phyloP scores from a whole-genome alignment of 352 stramenopile genomes.

The Phytophthora pini region DNA sequence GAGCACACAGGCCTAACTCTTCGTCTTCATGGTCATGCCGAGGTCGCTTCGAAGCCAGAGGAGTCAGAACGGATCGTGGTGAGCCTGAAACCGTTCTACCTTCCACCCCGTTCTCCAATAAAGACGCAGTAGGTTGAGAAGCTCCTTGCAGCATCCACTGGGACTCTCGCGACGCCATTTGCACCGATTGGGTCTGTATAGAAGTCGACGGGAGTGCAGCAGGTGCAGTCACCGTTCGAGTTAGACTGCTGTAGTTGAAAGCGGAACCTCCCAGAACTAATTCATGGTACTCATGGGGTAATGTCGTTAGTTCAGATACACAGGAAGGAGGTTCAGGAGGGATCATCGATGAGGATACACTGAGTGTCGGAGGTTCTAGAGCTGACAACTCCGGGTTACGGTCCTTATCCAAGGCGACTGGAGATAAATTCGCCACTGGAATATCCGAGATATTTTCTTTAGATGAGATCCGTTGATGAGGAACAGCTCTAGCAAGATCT shows the following conservation, averaged over 20 bases:
- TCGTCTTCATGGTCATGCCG: constrained; percentile 22
- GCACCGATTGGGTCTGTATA: background rate
- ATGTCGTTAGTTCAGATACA: constrained; percentile 31
- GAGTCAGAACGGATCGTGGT: constrained; percentile 17
- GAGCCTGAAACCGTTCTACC: constrained; percentile 27
- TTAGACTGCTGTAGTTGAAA: constrained; percentile 15
- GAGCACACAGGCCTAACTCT: constrained; percentile 17
- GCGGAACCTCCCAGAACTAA: constrained; percentile 27
- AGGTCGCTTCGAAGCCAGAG: constrained; percentile 12
- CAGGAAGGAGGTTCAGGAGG: constrained; percentile 18
- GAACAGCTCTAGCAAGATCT: constrained; percentile 25
- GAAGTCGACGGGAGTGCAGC: constrained; percentile 1
- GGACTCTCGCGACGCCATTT: background rate
- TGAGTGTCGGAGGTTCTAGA: constrained; percentile 5
- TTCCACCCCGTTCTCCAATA: constrained; percentile 29
- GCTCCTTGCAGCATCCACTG: constrained; percentile 17
- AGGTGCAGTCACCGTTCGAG: constrained; percentile 18
- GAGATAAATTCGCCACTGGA: background rate
- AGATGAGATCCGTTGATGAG: constrained; percentile 1
- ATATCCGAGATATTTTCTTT: background rate
- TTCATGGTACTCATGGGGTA: constrained; percentile 36
- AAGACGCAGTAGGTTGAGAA: constrained; percentile 8
- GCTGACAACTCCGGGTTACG: too few relatives aligned
- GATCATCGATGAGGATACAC: constrained; percentile 11
- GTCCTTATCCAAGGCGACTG: background rate